Evolutionary conservation across 371 early-diverging fungal species (phyloP), one percentile per base, ranked within the genome.

Genomic region (Syncephalastrum sp.): DNA sequence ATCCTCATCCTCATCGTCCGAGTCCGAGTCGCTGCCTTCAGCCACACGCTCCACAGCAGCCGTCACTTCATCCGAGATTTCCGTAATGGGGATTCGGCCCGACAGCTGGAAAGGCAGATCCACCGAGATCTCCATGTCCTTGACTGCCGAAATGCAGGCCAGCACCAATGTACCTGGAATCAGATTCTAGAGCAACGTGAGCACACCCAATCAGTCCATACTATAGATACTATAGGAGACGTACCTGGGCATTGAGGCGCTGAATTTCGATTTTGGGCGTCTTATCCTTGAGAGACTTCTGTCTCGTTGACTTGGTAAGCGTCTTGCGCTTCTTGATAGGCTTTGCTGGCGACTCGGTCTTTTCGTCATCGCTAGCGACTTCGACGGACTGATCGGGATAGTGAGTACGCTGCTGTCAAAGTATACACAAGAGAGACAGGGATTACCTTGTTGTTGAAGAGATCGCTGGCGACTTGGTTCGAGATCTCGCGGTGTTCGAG

Each of bases 401-500:
- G 0, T 17, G 25, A 23, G 15, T 21, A 27, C 7, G 15, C 2
- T 49, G 50, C 5, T 24, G 19, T 16, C 6, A 19, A 50, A 2
- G 2, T 1, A 12, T 33, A 12, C 10, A 10, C 10, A 10, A 33
- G 8, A 33, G 38, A 33, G 38, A 33, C 38, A 2, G 38, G 0
- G 0, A 33, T 33, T 33, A 33, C 38, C 38, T 33, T 33, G 38
- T 33, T 33, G 10, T 33, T 58, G 58, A 84, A 75, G 48, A 86
- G 76, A 62, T 88, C 88, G 47, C 70, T 67, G 29, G 88, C 87
- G 17, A 87, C 94, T 60, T 90, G 83, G 61, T 82, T 83, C 23
- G 84, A 63, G 44, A 92, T 80, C 59, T 93, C 91, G 44, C 89
- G 83, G 72, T 84, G 85, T 69, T 93, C 94, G 21, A 93, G 81